A percentile compares a stretch with the other conserved stretches of the same genome.
Conservation (phyloP, 768 basidiomycete species). For the Boletus rubroflammeus region DNA sequence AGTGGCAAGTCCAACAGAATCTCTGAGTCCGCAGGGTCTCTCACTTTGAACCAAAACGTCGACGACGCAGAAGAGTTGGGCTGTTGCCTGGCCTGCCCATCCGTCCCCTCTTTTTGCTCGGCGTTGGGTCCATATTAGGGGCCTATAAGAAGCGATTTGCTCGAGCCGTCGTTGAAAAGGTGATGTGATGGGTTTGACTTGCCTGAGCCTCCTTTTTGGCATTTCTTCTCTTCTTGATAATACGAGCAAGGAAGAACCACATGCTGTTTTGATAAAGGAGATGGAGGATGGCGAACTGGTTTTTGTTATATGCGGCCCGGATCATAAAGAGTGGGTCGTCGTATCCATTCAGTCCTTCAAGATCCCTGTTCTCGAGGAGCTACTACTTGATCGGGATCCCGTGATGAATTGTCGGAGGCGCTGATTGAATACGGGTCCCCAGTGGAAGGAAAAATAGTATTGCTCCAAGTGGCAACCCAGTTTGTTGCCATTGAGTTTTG, state of each 20-base stretch:
- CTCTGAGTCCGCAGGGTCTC: not conserved
- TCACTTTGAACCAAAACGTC: slow-evolving; percentile 1
- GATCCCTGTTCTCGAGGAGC: not conserved
- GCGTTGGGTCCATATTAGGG: not conserved
- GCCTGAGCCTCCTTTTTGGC: too few species aligned
- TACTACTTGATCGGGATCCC: not conserved
- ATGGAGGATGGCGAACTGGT: not conserved
- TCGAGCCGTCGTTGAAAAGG: not conserved
- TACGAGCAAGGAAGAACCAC: slow-evolving; percentile 2
- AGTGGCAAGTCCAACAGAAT: too few species aligned
- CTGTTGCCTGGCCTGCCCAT: not conserved
- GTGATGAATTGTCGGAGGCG: not conserved
- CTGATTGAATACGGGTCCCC: too few species aligned
- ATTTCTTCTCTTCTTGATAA: too few species aligned
- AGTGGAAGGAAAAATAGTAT: too few species aligned
- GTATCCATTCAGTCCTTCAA: not conserved
- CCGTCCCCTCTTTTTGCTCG: not conserved
- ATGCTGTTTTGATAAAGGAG: not conserved
- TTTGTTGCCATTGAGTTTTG: too few species aligned
- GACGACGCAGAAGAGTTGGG: not conserved
- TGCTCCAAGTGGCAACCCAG: too few species aligned
- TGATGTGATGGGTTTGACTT: too few species aligned
- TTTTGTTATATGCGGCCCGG: not conserved
- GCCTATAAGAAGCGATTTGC: not conserved
- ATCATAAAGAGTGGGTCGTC: not conserved